phyloP scores from a whole-genome alignment of 2,329 filamentous ascomycete species.

The Gnomoniopsis sp. region DNA sequence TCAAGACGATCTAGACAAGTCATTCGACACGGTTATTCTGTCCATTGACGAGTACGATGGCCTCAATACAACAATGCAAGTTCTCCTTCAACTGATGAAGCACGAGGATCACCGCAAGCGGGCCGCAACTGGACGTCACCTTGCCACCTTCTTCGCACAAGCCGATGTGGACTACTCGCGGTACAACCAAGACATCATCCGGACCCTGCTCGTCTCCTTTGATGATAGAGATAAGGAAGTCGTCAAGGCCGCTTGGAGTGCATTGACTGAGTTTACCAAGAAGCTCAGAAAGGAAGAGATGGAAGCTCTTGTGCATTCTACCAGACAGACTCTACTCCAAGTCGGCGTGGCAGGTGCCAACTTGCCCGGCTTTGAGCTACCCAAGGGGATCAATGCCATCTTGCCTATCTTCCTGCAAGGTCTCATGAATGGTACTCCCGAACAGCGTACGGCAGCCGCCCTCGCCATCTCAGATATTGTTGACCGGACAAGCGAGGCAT shows the following conservation, averaged over 20 bases:
- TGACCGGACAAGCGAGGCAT: conserved; percentile 82
- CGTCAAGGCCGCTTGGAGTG: conserved; percentile 85
- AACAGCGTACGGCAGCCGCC: conserved; percentile 88
- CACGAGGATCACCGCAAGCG: conserved; percentile 88
- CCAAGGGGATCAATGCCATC: conserved; percentile 95
- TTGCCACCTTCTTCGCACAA: conserved; percentile 81
- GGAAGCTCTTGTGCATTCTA: conserved; percentile 86
- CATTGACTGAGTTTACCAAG: conserved; percentile 83
- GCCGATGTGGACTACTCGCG: conserved; percentile 86
- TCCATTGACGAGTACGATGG: conserved; percentile 97
- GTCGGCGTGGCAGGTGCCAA: conserved; percentile 84
- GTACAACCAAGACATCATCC: conserved; percentile 94
- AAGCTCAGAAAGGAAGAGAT: conserved; percentile 95
- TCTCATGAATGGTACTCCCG: conserved; percentile 90
- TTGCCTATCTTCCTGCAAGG: conserved; percentile 96
- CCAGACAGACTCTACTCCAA: conserved; percentile 79
- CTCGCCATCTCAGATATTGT: conserved; percentile 94
- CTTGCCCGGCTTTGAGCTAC: conserved; percentile 83
- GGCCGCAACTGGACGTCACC: conserved; percentile 71
- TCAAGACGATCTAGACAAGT: conserved; percentile 67
- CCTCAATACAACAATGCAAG: conserved; percentile 92
- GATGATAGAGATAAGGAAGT: conserved; percentile 81
- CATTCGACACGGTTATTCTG: conserved; percentile 85
- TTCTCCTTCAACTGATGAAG: conserved; percentile 82
- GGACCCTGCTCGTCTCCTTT: conserved; percentile 85